phyloP scores from a whole-genome alignment of 768 basidiomycete species.

The Harrya chromipes region DNA sequence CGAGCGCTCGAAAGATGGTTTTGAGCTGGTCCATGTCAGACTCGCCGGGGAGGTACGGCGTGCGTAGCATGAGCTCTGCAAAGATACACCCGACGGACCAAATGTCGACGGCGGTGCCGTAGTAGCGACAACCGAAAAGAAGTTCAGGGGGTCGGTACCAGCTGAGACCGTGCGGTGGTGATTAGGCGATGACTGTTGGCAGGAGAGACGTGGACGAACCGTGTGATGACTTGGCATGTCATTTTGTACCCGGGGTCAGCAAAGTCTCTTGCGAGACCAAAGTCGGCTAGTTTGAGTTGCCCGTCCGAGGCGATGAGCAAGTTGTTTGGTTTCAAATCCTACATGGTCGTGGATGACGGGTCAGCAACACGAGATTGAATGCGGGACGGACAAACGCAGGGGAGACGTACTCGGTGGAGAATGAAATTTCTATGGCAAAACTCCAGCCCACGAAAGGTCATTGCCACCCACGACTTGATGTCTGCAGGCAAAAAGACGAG shows the following conservation, averaged over 20 bases:
- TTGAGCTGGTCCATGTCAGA: slow-evolving; percentile 97
- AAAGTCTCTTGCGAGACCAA: slow-evolving; percentile 95
- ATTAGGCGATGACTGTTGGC: neutral
- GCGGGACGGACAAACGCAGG: slow-evolving; percentile 28
- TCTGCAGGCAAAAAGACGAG: slow-evolving; percentile 93
- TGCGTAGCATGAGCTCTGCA: slow-evolving; percentile 94
- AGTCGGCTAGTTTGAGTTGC: slow-evolving; percentile 95
- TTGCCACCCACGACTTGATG: slow-evolving; percentile 98
- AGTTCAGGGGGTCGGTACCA: slow-evolving; percentile 99
- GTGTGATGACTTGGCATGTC: slow-evolving; percentile 97
- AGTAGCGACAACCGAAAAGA: slow-evolving; percentile 86
- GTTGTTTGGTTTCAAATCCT: slow-evolving; percentile 99
- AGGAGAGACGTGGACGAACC: slow-evolving; percentile 46
- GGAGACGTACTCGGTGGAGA: slow-evolving; percentile 70
- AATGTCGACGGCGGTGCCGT: slow-evolving; percentile 88
- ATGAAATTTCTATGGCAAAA: slow-evolving; percentile 96
- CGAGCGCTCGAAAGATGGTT: slow-evolving; percentile 89
- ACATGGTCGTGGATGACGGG: too few relatives aligned
- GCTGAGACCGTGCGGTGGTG: slow-evolving; percentile 39
- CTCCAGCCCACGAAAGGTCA: slow-evolving; percentile 97
- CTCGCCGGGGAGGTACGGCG: slow-evolving; percentile 93
- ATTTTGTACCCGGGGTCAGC: slow-evolving; percentile 94
- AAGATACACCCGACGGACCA: slow-evolving; percentile 99
- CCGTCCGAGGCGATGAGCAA: slow-evolving; percentile 89
- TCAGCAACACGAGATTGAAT: slow-evolving; percentile 5